A percentile compares a stretch with the other conserved stretches of the same genome.
Conservation (phyloP, 2,329 filamentous ascomycete species). For the Mycocentrospora acerina region DNA sequence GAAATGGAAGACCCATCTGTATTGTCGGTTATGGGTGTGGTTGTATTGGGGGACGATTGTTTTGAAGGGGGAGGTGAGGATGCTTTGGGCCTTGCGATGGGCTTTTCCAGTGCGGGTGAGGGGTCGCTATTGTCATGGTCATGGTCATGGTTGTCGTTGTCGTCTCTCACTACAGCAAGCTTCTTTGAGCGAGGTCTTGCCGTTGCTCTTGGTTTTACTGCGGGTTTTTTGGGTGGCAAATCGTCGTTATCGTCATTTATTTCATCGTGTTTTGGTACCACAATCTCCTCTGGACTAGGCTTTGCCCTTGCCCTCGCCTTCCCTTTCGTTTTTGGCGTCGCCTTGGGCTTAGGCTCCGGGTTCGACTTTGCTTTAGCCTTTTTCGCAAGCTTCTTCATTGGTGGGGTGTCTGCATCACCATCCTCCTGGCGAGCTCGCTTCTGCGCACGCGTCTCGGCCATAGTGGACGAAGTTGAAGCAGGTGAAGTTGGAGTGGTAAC, state of each 20-base stretch:
- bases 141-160: background rate
- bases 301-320: too few relatives aligned
- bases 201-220: background rate
- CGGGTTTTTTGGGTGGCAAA: too few relatives aligned
- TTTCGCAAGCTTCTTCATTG: background rate
- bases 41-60: conserved; percentile 2
- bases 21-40: conserved; percentile 1
- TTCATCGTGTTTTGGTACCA: background rate
- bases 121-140: background rate
- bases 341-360: background rate
- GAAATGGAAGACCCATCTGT: background rate
- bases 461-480: background rate
- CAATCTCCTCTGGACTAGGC: background rate
- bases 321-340: background rate
- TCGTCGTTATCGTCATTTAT: too few relatives aligned
- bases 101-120: too few relatives aligned
- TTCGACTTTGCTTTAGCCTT: background rate
- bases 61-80: too few relatives aligned
- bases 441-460: conserved; percentile 5
- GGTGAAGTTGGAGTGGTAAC: conserved; percentile 1
- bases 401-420: background rate
- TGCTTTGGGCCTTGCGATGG: too few relatives aligned
- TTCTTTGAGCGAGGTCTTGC: conserved; percentile 2
- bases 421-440: conserved; percentile 5
- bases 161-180: too few relatives aligned